A percentile compares a stretch with the other conserved stretches of the same genome.
Evolutionary conservation across 2,329 filamentous ascomycete species (phyloP).

Genomic region (Penicillium fuscoglaucum): DNA sequence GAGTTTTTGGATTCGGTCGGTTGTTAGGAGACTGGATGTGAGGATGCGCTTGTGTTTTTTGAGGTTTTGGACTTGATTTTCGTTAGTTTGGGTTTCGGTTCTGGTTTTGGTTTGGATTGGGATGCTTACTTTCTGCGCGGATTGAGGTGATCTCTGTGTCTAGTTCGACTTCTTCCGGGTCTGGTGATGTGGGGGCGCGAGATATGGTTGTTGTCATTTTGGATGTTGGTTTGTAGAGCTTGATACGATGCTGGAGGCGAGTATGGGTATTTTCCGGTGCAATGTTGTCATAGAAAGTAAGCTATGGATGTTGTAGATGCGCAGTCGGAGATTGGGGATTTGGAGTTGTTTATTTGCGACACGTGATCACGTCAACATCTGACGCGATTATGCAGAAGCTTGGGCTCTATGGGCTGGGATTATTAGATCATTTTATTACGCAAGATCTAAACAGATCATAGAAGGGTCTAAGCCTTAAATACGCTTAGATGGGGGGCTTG

Average conservation of each 20-base stretch:
- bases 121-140: slow-evolving; percentile 42
- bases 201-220: slow-evolving; percentile 12
- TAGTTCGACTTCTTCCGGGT: slow-evolving; percentile 31
- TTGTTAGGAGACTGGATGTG: slow-evolving; percentile 45
- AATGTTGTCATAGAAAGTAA: neutral
- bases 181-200: slow-evolving; percentile 12
- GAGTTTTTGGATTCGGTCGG: slow-evolving; percentile 36
- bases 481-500: neutral
- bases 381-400: neutral
- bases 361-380: neutral
- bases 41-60: slow-evolving; percentile 42
- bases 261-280: neutral
- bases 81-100: slow-evolving; percentile 10
- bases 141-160: slow-evolving; percentile 46
- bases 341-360: neutral
- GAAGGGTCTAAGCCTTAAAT: too few relatives aligned
- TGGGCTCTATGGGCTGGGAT: neutral
- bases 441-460: neutral
- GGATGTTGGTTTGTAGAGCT: neutral
- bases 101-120: neutral
- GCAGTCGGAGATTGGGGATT: neutral
- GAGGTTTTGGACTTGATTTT: slow-evolving; percentile 40
- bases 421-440: neutral
- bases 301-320: neutral
- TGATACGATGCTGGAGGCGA: rapidly evolving